Conservation (phyloP, 2,329 filamentous ascomycete species). For the Curvularia eragrostidis region DNA sequence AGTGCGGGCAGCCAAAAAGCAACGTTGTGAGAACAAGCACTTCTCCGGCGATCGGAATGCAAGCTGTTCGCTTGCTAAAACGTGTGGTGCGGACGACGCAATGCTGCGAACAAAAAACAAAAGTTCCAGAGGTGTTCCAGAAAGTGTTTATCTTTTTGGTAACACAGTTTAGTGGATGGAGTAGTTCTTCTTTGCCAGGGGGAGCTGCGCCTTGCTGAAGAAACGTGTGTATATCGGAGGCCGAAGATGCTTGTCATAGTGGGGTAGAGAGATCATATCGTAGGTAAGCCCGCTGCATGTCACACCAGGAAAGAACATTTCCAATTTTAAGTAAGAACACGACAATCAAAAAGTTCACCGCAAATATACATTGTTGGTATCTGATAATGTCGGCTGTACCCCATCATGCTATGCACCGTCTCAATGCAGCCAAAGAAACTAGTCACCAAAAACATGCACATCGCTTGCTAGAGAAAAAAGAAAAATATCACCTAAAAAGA, state of each 20-base stretch:
- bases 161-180: background rate
- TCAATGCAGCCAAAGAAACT: background rate
- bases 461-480: background rate
- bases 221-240: background rate
- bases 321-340: background rate
- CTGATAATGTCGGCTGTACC: background rate
- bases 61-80: background rate
- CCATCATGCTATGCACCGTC: background rate
- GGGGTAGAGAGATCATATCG: background rate
- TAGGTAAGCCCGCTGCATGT: background rate
- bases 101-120: background rate
- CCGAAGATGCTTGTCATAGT: slow-evolving; percentile 1
- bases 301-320: background rate
- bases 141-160: background rate
- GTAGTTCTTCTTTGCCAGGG: background rate
- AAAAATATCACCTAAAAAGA: background rate
- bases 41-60: background rate
- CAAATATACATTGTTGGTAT: background rate
- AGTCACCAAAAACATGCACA: background rate
- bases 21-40: background rate
- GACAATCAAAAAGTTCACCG: background rate
- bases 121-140: background rate
- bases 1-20: background rate
- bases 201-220: background rate
- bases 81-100: background rate